Evolutionary conservation across 2,329 filamentous ascomycete species (phyloP).

Genomic region (Kalaharituber pfeilii): DNA sequence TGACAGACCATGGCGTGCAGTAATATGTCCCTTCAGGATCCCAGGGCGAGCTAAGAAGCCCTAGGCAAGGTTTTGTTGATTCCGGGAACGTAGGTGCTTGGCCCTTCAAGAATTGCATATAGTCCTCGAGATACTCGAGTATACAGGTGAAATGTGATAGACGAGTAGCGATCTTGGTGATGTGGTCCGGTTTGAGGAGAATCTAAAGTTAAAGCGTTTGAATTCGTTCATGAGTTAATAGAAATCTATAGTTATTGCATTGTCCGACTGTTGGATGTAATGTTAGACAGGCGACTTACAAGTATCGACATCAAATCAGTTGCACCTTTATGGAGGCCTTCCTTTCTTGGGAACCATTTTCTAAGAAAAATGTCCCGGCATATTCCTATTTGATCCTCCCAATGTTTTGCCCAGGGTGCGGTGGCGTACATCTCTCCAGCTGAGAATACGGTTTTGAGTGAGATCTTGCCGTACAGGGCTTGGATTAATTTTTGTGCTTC

Average conservation of each 20-base stretch:
- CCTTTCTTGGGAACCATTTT: not conserved
- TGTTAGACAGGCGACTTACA: no score
- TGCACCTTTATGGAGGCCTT: not conserved
- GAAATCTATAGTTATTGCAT: no score
- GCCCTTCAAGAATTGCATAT: not conserved
- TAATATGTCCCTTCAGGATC: not conserved
- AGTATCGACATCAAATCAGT: not conserved
- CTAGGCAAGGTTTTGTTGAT: not conserved
- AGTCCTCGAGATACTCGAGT: not conserved
- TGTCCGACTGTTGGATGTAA: no score
- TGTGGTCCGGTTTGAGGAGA: not conserved
- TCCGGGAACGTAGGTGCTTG: not conserved
- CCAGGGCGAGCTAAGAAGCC: not conserved
- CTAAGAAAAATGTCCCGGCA: not conserved
- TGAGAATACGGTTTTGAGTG: not conserved
- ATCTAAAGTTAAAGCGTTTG: not conserved
- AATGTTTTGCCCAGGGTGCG: not conserved
- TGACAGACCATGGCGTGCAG: not conserved
- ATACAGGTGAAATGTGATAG: not conserved
- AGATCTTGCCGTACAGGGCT: not conserved
- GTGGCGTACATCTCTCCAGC: not conserved
- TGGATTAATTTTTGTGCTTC: not conserved
- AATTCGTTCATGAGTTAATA: not conserved
- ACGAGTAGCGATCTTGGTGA: not conserved
- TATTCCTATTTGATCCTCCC: not conserved